Base-by-base conservation (phyloP, 176 grass and related monocot genomes). In the Oryza glaberrima region DNA sequence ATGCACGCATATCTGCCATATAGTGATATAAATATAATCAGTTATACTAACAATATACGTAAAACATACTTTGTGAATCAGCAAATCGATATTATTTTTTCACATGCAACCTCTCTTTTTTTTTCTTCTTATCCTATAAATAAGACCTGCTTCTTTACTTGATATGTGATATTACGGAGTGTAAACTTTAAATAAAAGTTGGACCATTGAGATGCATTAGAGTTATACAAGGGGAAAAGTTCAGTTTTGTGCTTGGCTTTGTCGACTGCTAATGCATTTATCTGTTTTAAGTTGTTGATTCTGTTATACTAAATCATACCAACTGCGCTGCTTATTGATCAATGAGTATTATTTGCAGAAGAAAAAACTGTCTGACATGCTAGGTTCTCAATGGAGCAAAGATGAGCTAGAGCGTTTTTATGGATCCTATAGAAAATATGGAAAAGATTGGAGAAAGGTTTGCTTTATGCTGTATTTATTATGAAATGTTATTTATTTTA, bases 361-460 rank as follows among this genome's bases (percentile, higher is more conserved):
- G 83, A 92, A 87, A 85, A 99, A 96, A 79, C 73, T 96, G 68
- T 94, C 94, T 23, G 93, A 96, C 75, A 90, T 97, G 92, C 87
- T 99, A 79, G 96, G 91, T 83, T 83, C 91, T 85, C 93, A 95
- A 49, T 99, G 96, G 96, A 92, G 74, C 88, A 99, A 96, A 92
- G 96, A 99, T 64, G 96, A 99, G 70, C 90, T 99, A 35, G 93
- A 96, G 84, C 78, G n/a, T 35, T 99, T 99, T 74, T 99, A 99
- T 82, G 93, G 86, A 87, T 85, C 89, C 14, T 99, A 96, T 65
- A 89, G 96, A 71, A 99, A 96, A 88, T 94, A 89, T 82, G 96
- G 93, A 82, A 96, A 96, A 90, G 96, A 99, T 81, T 99, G 96
- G 96, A 94, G 68, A 89, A 99, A 99, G 89, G 96, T 96, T 65